Base-by-base conservation (phyloP, 208 protist genomes). In the Wallacemonas collosoma region DNA sequence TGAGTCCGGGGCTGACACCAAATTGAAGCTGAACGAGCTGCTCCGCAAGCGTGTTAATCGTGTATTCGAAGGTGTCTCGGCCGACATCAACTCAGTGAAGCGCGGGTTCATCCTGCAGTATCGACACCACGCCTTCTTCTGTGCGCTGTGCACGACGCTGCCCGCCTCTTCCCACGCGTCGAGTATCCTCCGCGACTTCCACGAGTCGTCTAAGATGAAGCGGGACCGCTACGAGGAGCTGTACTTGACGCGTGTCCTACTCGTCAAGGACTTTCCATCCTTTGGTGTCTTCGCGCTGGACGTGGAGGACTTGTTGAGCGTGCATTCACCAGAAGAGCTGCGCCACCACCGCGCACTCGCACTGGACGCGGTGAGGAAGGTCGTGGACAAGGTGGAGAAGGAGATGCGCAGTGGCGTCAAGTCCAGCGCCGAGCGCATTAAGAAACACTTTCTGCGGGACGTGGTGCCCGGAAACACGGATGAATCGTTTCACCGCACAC, bases 121-220 rank as follows among this genome's bases (percentile, higher is more conserved):
- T 71, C 89, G 92, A 36, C 92, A 96, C 57, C 92, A 96, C 67
- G 84, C 89, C 40, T 96, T 95, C 77, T 96, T 96, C 75, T 96
- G 92, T 71, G 81, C 86, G 61, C 89, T 95, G 62, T 96, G 88
- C 76, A 77, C 71, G 2, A 86, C 88, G 3, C 68, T 96, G 45
- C 76, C 86, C 3, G 71, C 71, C 14, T 63, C 78, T 38, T 81
- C 79, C 58, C 89, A 91, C 65, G 85, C 88, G 15, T 64, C 79
- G 55, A 81, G 82, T 43, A 53, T 93, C 40, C 82, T 96, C 44
- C 70, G 78, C 9, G 88, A 94, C 70, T 83, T 89, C 63, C 88
- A 88, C 63, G 79, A 85, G 17, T 83, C 83, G 8, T 91, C 86
- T 38, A 85, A 86, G 71, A 56, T 73, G 53, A 87, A 93, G 74